Evolutionary conservation across 441 rosid genomes (phyloP).

Genomic region (Bocquillonia castaneifolia): DNA sequence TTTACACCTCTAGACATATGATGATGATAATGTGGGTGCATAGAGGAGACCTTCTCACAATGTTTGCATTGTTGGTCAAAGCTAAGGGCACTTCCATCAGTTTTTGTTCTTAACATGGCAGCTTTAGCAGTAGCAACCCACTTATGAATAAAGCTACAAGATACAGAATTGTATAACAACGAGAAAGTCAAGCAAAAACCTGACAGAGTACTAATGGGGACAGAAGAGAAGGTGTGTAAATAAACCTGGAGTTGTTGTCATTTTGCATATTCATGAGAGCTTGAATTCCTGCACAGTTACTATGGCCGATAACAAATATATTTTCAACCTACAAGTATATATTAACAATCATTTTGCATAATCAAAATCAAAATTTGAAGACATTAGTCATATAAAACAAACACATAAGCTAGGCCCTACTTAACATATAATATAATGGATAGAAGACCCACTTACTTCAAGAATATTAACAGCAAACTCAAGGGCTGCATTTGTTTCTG

Average conservation of each 20-base stretch:
- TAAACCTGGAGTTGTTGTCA: conserved; percentile 47
- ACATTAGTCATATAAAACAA: neutral
- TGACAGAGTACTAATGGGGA: neutral
- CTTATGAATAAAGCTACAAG: conserved; percentile 56
- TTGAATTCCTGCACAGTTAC: conserved; percentile 91
- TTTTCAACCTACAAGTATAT: conserved; percentile 75
- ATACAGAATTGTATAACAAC: neutral
- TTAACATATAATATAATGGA: no score
- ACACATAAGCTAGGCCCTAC: no score
- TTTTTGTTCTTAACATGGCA: conserved; percentile 62
- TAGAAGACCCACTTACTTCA: conserved; percentile 42
- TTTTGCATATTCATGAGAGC: conserved; percentile 81
- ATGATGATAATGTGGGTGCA: neutral
- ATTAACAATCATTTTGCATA: neutral
- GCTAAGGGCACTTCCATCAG: conserved; percentile 49
- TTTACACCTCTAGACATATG: no score
- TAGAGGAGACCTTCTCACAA: conserved; percentile 75
- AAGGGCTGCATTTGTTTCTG: conserved; percentile 87
- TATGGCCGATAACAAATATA: conserved; percentile 83
- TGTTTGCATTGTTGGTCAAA: conserved; percentile 80
- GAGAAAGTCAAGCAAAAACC: neutral
- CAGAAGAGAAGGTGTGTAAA: neutral
- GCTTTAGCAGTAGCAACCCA: conserved; percentile 74
- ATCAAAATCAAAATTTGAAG: neutral
- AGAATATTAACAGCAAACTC: conserved; percentile 84